These are phyloP conservation scores for Microdochium trichocladiopsis DNA, from an alignment of 2,329 filamentous ascomycete genomes.

Conservation along the genomic window DNA sequence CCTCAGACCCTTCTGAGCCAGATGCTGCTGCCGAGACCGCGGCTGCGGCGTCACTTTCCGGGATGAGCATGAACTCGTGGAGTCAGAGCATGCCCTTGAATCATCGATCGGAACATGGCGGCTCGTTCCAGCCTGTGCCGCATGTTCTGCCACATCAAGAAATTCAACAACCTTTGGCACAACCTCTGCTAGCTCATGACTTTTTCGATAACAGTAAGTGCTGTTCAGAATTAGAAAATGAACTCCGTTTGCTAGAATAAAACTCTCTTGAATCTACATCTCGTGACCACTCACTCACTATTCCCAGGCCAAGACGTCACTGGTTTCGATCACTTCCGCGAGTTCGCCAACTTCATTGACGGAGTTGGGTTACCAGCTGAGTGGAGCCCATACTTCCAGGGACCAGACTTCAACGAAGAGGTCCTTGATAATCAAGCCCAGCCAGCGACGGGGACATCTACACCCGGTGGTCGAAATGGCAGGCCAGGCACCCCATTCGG, in stretches of 20 bases:
- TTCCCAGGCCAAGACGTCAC: constrained; percentile 4
- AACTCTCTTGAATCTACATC: no score
- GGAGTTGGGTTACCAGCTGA: constrained; percentile 27
- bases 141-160: not conserved
- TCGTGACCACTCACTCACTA: not conserved
- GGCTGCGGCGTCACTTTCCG: constrained; percentile 22
- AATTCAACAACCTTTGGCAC: constrained; percentile 3
- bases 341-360: constrained; percentile 29
- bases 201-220: constrained; percentile 13
- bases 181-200: constrained; percentile 4
- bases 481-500: constrained; percentile 26
- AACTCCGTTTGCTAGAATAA: no score
- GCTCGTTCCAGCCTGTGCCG: not conserved
- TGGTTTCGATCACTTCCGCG: constrained; percentile 25
- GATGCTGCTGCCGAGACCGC: constrained; percentile 17
- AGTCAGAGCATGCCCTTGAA: not conserved
- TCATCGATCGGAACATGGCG: not conserved
- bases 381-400: constrained; percentile 28
- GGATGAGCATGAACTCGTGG: constrained; percentile 20
- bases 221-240: no score
- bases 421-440: constrained; percentile 11
- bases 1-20: constrained; percentile 20
- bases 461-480: constrained; percentile 5
- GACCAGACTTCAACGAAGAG: constrained; percentile 12
- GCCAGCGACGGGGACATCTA: constrained; percentile 7